A percentile compares a stretch with the other conserved stretches of the same genome.
These are phyloP conservation scores for Sclerotiophoma versabilis DNA, from an alignment of 2,329 filamentous ascomycete species.

Conservation along the genomic window DNA sequence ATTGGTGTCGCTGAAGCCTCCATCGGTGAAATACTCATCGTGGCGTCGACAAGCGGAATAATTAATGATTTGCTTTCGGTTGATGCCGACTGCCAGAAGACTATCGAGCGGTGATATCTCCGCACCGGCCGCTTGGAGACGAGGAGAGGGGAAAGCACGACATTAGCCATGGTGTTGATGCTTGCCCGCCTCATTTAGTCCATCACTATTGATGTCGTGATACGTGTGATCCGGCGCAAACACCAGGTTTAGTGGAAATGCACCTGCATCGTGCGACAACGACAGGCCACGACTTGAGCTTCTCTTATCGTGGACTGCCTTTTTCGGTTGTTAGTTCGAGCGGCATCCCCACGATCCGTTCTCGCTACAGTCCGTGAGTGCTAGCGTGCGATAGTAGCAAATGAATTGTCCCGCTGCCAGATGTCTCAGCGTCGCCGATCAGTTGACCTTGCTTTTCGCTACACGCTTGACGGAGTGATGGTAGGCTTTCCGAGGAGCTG, in stretches of 20 bases:
- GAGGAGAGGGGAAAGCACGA: slow-evolving; percentile 7
- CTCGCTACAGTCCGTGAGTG: slow-evolving; percentile 8
- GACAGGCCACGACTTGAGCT: slow-evolving; percentile 8
- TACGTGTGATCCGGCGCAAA: slow-evolving; percentile 15
- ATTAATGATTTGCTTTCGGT: slow-evolving; percentile 1
- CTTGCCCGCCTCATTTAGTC: slow-evolving; percentile 5
- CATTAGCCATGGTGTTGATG: slow-evolving; percentile 12
- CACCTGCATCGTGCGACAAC: slow-evolving; percentile 34
- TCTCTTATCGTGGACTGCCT: slow-evolving; percentile 31
- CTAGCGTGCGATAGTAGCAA: slow-evolving; percentile 18
- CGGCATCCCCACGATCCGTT: slow-evolving; percentile 18
- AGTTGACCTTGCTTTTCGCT: slow-evolving; percentile 6
- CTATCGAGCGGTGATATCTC: background rate
- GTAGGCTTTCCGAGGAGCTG: background rate
- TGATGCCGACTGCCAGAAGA: slow-evolving; percentile 5
- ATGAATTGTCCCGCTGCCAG: slow-evolving; percentile 16
- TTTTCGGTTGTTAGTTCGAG: slow-evolving; percentile 4
- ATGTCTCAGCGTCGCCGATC: slow-evolving; percentile 13
- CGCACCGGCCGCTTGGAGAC: slow-evolving; percentile 13
- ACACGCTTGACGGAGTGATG: background rate
- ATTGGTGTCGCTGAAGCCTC: background rate
- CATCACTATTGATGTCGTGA: slow-evolving; percentile 7
- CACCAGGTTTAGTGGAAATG: slow-evolving; percentile 12
- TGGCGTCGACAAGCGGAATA: slow-evolving; percentile 2
- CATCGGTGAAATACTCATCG: background rate